Evolutionary conservation across 2,329 filamentous ascomycete species (phyloP), one percentile per base, ranked within the genome.

Genomic region (Leptodontidium sp.): DNA sequence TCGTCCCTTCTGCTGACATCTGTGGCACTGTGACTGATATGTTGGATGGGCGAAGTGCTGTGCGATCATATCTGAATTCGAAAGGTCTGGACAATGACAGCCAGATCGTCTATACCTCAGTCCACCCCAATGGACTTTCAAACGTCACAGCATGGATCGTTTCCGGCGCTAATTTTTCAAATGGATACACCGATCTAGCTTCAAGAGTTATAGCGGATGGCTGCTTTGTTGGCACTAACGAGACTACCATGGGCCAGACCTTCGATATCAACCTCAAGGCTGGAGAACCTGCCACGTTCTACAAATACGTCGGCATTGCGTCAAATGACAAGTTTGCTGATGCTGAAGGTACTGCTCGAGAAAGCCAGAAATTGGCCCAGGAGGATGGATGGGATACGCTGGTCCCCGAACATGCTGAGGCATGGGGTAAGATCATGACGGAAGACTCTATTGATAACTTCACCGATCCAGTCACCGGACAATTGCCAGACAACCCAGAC

Each of bases 221-320:
- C n/a, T 74, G 82, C 7, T 83, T 85, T 75, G 75, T 91, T 17
- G 83, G 85, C 24, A 77, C 76, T 3, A 91, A 92, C 71, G 81
- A 82, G 12, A 91, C 90, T 0, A 90, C 89, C 0, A 88, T 92
- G 71, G 89, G 88, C 1, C 89, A 92, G 72, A 83, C 86, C 8
- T 84, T 88, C 53, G 77, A 82, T 11, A 82, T 91, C 35, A 80
- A 78, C 1, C 80, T 92, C 7, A 80, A 79, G 38, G 84, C 84
- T 2, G 86, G 86, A 1, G 75, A 86, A 71, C 83, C 84, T 0
- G 82, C 86, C 2, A 86, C 82, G 1, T 79, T 93, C 57, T 86
- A 84, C 58, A 93, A 93, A 75, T 93, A 85, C 72, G 84, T 93
- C 17, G 91, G 91, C 35, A 85, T 84, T 61, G 90, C 91, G 4